Conservation (phyloP, 768 basidiomycete species). For the Lactifluus pinguis region DNA sequence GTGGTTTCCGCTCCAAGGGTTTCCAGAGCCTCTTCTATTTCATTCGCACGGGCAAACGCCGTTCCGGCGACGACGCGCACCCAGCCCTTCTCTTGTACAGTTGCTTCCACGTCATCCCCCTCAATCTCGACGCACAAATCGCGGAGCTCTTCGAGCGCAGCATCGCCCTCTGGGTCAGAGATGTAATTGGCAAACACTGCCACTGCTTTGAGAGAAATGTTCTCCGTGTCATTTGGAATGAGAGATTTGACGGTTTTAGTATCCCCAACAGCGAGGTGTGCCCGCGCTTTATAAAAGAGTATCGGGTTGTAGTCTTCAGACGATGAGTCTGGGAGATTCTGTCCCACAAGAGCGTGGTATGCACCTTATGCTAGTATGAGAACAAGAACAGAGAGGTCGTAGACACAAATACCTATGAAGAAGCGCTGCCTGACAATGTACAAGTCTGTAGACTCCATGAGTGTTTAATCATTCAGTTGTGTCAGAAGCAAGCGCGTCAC, state of each 20-base stretch:
- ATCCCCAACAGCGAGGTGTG: conserved; percentile 62
- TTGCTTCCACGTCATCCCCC: conserved; percentile 59
- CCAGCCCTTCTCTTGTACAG: conserved; percentile 58
- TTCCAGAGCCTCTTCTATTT: conserved; percentile 88
- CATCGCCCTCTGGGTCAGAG: conserved; percentile 32
- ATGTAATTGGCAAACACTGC: conserved; percentile 67
- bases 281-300: conserved; percentile 71
- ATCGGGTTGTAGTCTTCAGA: conserved; percentile 57
- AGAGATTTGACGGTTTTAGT: conserved; percentile 47
- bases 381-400: neutral
- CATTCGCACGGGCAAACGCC: conserved; percentile 74
- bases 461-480: neutral
- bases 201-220: conserved; percentile 61
- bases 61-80: conserved; percentile 81
- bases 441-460: conserved; percentile 51
- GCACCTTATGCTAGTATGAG: conserved; percentile 37
- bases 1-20: conserved; percentile 62
- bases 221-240: conserved; percentile 48
- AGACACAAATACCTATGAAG: conserved; percentile 43
- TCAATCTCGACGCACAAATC: conserved; percentile 85
- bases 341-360: conserved; percentile 50
- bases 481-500: neutral
- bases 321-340: conserved; percentile 47
- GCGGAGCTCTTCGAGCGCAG: conserved; percentile 69
- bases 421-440: conserved; percentile 73